Base-by-base conservation (phyloP, 352 stramenopile genomes). In the Phytophthora niederhauseri region DNA sequence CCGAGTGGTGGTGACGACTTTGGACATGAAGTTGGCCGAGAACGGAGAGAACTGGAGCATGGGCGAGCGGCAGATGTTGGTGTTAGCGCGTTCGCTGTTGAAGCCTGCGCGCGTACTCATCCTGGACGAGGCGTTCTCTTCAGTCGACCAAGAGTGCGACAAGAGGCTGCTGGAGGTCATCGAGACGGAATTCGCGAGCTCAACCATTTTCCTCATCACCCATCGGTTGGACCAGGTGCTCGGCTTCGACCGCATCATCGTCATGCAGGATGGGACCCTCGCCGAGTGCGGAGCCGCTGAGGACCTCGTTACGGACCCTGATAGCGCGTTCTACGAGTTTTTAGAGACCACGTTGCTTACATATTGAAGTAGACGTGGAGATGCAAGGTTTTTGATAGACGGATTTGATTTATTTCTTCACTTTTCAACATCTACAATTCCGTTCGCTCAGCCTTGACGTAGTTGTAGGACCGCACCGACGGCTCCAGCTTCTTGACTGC, bases 51-150 rank as follows among this genome's bases (percentile, higher is more conserved):
- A 99, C 75, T 98, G 98, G 61, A 96, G 78, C 62, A 94, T 98
- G 34, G 98, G 98, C 15, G 94, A 99, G 77, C 77, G 97, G 0
- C 97, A 99, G 80, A 89, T 99, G 58, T 75, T 99, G n/a, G 98
- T 93, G 55, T 70, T 99, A 45, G 96, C 90, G 48, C 76, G 97
- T 28, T 93, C 95, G 6, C 77, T 99, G 31, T 66, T 99, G 6
- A 81, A 87, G 8, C 86, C 97, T 50, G 90, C 92, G 3, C 94
- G 94, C 12, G 92, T 99, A 26, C 72, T 99, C 12, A 81, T 99
- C 24, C 61, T 99, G 43, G 85, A 93, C 46, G 85, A 93, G 36
- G 72, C 79, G 0, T 92, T 87, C 12, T 85, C 82, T 0, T 78
- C 82, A 20, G 76, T 91, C 19, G 80, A 87, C 26, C 67, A 80